Base-by-base conservation (phyloP, 495 filamentous ascomycete genomes). In the Thozetella sp. region DNA sequence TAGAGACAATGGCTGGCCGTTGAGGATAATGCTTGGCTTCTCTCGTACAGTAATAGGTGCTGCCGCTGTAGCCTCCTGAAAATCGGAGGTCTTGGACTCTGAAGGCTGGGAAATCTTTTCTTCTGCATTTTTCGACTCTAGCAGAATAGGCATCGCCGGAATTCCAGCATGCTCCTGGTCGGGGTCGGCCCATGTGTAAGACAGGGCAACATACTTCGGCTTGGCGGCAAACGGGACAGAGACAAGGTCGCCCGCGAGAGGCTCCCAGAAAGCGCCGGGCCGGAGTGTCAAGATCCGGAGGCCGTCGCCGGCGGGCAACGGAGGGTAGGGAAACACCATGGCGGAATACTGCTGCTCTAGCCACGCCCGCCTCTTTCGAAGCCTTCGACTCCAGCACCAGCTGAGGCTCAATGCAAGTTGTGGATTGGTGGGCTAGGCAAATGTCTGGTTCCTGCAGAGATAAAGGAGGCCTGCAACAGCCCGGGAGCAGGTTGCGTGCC, bases 71-170 rank as follows among this genome's bases (percentile, higher is more conserved):
- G 9, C 30, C 30, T 6, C 17, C 9, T 37, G 9, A 6, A 37
- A 37, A 9, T 37, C 30, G 30, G 30, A 37, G 30, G 6, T 17
- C 17, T 17, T 17, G 9, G 17, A 37, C 17, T 17, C 30, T 6
- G 30, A 37, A 17, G 9, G 9, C 17, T 37, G 9, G 30, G 30
- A 17, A 10, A 27, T 22, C 15, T 17, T 25, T 2, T 22, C 48
- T 82, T 60, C 52, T 80, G 56, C 72, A 75, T 55, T 69, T 68
- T 13, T 62, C 83, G 54, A 72, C 73, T 56, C 74, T 64, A 26
- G 81, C 17, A 30, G 43, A 1, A 15, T 48, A 4, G n/a, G 43
- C 43, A 48, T 48, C 43, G 46, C 26, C 1, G 62, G 56, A 9
- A 65, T 55, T 2, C 25, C n/a, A 2, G 46, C n/a, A 24, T 61